Percentiles rank a stretch among this genome's conserved stretches.
Evolutionary conservation across 2,329 filamentous ascomycete species (phyloP).

Genomic region (Claviceps fusiformis): DNA sequence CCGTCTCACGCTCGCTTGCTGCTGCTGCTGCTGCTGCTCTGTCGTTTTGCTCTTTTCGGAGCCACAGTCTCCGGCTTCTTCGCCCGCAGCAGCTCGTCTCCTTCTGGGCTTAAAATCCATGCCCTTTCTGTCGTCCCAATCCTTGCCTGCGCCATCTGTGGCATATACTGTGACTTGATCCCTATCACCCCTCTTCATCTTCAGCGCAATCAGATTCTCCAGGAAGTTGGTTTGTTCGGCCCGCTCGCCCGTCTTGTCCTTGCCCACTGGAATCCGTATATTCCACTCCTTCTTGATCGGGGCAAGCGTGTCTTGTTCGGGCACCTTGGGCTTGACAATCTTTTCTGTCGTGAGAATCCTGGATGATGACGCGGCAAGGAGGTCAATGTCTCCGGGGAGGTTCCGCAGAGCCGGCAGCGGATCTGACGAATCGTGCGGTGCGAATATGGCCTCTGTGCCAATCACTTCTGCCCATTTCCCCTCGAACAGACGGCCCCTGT

Average conservation of each 20-base stretch:
- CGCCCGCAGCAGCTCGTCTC: conserved; percentile 6
- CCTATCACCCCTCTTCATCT: conserved; percentile 47
- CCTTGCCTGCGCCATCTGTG: conserved; percentile 26
- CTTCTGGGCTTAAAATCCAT: conserved; percentile 25
- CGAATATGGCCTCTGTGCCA: conserved; percentile 72
- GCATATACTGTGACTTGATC: conserved; percentile 52
- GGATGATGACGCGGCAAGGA: conserved; percentile 53
- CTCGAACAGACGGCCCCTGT: conserved; percentile 63
- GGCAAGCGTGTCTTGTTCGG: conserved; percentile 20
- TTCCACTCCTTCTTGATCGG: conserved; percentile 29
- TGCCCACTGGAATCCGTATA: conserved; percentile 30
- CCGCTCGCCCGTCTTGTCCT: conserved; percentile 33
- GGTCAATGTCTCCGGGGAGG: conserved; percentile 43
- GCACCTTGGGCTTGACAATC: conserved; percentile 35
- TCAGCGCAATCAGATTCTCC: conserved; percentile 50
- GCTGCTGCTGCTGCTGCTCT: background rate
- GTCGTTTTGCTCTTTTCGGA: conserved; percentile 7
- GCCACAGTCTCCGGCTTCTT: background rate
- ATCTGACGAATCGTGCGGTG: conserved; percentile 22
- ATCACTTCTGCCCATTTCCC: conserved; percentile 73
- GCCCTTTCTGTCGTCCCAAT: conserved; percentile 27
- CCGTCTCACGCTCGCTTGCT: background rate
- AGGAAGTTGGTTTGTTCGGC: conserved; percentile 44
- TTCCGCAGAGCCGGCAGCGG: conserved; percentile 29
- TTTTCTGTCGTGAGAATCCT: conserved; percentile 43